These are phyloP conservation scores for Actinomortierella wolfii DNA, from an alignment of 371 early-diverging fungal species.

Conservation along the genomic window DNA sequence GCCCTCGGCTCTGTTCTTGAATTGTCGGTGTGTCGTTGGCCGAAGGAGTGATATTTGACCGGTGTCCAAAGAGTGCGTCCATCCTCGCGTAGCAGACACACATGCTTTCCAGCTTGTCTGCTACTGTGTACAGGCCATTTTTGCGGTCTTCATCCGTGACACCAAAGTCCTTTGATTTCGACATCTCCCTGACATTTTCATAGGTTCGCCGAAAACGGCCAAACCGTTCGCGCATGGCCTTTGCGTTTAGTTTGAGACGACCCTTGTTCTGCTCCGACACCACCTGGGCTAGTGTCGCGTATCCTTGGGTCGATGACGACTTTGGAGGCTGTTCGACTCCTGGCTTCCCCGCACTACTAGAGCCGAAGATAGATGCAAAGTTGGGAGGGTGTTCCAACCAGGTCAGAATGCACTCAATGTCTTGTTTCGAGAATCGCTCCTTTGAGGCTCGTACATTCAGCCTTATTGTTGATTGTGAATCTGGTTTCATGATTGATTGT, in stretches of 20 bases:
- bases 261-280: background rate
- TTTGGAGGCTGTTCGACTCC: no score
- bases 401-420: slow-evolving; percentile 8
- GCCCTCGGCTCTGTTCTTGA: no score
- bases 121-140: background rate
- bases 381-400: slow-evolving; percentile 18
- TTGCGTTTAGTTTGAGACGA: background rate
- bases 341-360: no score
- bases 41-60: background rate
- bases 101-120: background rate
- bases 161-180: background rate
- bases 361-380: slow-evolving; percentile 3
- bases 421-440: slow-evolving; percentile 8
- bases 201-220: background rate
- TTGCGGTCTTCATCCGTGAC: background rate
- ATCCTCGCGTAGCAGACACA: slow-evolving; percentile 1
- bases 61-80: background rate
- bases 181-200: background rate
- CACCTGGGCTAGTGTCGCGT: background rate
- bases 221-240: background rate
- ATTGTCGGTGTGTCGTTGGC: no score
- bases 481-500: no score
- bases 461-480: slow-evolving; percentile 1
- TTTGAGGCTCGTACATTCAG: background rate
- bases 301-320: background rate